phyloP scores from a whole-genome alignment of 371 early-diverging fungal species.

The Quaeritorhiza haematococci region DNA sequence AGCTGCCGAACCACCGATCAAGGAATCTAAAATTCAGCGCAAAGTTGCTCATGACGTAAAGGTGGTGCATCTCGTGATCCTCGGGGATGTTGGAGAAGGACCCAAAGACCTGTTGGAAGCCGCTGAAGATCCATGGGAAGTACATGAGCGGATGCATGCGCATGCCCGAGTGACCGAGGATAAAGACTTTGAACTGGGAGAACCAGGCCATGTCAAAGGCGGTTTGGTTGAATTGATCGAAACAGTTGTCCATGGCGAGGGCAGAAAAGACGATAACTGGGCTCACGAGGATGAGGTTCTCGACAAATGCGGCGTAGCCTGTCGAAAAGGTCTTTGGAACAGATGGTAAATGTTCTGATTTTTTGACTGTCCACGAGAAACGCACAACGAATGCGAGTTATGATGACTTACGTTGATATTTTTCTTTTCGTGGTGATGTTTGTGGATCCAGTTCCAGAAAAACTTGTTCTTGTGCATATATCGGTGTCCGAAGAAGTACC shows the following conservation, averaged over 20 bases:
- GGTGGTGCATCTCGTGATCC: constrained; percentile 15
- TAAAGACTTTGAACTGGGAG: constrained; percentile 5
- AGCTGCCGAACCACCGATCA: too few relatives aligned
- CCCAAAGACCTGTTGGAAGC: constrained; percentile 5
- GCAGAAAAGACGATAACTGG: constrained; percentile 4
- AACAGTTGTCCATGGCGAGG: too few relatives aligned
- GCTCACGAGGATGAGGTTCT: constrained; percentile 11
- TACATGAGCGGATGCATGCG: constrained; percentile 3
- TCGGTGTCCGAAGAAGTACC: constrained; percentile 12
- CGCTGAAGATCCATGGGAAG: constrained; percentile 1
- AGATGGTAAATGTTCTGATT: too few relatives aligned
- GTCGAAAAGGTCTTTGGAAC: constrained; percentile 16
- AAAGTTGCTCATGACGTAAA: constrained; percentile 11
- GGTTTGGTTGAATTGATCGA: too few relatives aligned
- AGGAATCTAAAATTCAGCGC: too few relatives aligned
- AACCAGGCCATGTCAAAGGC: constrained; percentile 1
- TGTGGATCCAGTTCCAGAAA: constrained; percentile 14
- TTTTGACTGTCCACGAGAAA: too few relatives aligned
- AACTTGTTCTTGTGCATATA: constrained; percentile 19
- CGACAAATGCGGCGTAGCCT: constrained; percentile 12
- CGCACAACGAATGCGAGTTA: too few relatives aligned
- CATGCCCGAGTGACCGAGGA: constrained; percentile 12
- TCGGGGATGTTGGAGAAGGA: constrained; percentile 13
- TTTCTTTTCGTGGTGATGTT: constrained; percentile 10
- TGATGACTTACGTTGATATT: too few relatives aligned